These are phyloP conservation scores for Mycena vulgaris DNA, from an alignment of 768 basidiomycete genomes.

Conservation along the genomic window DNA sequence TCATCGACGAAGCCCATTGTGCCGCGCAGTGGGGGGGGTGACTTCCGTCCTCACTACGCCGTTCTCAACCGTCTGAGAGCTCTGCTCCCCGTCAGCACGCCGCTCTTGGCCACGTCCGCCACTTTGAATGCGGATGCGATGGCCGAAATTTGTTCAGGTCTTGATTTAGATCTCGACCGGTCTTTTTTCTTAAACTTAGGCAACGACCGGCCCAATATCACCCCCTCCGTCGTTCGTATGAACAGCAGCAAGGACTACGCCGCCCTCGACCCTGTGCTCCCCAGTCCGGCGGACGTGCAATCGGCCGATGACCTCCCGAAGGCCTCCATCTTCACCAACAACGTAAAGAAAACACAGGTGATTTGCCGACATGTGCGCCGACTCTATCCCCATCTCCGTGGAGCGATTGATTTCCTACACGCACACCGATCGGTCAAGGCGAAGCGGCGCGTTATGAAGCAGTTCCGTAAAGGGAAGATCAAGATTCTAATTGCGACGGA, in stretches of 20 bases:
- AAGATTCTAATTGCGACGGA: conserved; percentile 52
- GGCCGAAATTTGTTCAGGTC: conserved; percentile 40
- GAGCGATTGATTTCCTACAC: conserved; percentile 44
- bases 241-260: conserved; percentile 21
- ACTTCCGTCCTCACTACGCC: conserved; percentile 51
- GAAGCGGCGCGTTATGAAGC: too few relatives aligned
- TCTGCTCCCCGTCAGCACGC: conserved; percentile 46
- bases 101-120: conserved; percentile 52
- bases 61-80: conserved; percentile 48
- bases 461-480: conserved; percentile 40
- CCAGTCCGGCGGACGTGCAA: background rate
- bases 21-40: conserved; percentile 52
- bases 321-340: conserved; percentile 40
- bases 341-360: conserved; percentile 39
- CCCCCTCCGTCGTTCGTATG: conserved; percentile 14
- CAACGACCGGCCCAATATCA: too few relatives aligned
- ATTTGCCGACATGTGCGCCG: conserved; percentile 27
- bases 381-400: conserved; percentile 32
- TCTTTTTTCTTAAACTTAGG: conserved; percentile 55
- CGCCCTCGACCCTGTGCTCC: conserved; percentile 7
- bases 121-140: conserved; percentile 49
- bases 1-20: conserved; percentile 60
- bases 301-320: conserved; percentile 24
- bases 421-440: conserved; percentile 41
- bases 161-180: conserved; percentile 42